These are phyloP conservation scores for Crataegus laevigata DNA, from an alignment of 306 rosid species.

Conservation along the genomic window DNA sequence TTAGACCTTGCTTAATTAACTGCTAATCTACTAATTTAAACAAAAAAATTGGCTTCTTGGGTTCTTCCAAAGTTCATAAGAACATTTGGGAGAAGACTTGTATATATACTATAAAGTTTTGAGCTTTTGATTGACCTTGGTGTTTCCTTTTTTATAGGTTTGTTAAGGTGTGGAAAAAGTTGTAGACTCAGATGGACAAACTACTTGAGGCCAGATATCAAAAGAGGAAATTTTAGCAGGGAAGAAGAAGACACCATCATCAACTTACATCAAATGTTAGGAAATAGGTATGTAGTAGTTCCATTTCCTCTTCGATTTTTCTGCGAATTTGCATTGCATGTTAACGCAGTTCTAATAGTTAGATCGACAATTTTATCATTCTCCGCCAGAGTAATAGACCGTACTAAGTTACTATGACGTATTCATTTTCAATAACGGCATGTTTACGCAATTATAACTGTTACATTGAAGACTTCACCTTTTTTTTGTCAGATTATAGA, in stretches of 20 bases:
- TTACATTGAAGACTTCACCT: background rate
- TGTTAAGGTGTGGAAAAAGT: slow-evolving; percentile 86
- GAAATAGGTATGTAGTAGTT: slow-evolving; percentile 49
- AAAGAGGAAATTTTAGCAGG: slow-evolving; percentile 66
- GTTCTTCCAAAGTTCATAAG: background rate
- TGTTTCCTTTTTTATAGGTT: slow-evolving; percentile 23
- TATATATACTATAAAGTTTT: background rate
- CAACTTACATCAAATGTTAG: slow-evolving; percentile 56
- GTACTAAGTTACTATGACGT: background rate
- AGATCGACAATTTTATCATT: too few species aligned
- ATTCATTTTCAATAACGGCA: background rate
- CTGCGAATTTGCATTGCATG: background rate
- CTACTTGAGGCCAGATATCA: slow-evolving; percentile 82
- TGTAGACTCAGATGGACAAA: slow-evolving; percentile 82
- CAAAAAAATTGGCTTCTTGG: background rate
- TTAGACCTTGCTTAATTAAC: background rate
- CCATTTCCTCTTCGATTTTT: too few species aligned
- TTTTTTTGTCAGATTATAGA: background rate
- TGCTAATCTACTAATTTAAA: background rate
- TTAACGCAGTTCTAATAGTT: background rate
- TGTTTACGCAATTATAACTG: background rate
- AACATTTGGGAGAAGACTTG: background rate
- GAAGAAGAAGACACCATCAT: slow-evolving; percentile 78
- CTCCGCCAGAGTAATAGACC: background rate
- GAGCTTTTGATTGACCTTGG: background rate